These are phyloP conservation scores for Melastoma candidum DNA, from an alignment of 441 rosid species.

Conservation along the genomic window DNA sequence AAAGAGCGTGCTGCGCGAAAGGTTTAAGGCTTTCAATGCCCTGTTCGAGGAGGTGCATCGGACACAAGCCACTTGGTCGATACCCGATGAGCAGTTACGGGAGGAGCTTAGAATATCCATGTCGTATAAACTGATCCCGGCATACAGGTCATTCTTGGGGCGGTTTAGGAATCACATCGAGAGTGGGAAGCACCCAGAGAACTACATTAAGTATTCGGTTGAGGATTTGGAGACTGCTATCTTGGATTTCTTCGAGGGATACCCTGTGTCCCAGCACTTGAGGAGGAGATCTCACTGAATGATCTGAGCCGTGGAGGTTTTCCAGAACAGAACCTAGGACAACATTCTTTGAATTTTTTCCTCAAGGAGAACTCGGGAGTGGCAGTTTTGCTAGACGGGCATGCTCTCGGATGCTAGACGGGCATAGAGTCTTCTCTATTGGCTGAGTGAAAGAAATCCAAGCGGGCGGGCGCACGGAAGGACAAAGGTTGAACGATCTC, in stretches of 20 bases:
- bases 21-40: slow-evolving; percentile 56
- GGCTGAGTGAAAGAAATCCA: slow-evolving; percentile 4
- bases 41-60: slow-evolving; percentile 65
- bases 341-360: slow-evolving; percentile 19
- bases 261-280: slow-evolving; percentile 53
- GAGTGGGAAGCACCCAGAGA: slow-evolving; percentile 90
- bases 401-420: not conserved
- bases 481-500: slow-evolving; percentile 6
- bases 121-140: slow-evolving; percentile 56
- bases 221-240: slow-evolving; percentile 79
- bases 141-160: slow-evolving; percentile 70
- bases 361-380: slow-evolving; percentile 1
- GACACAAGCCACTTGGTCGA: slow-evolving; percentile 45
- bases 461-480: slow-evolving; percentile 6
- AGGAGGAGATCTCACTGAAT: slow-evolving; percentile 68
- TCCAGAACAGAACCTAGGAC: slow-evolving; percentile 17
- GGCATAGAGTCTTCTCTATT: slow-evolving; percentile 2
- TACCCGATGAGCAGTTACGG: slow-evolving; percentile 55
- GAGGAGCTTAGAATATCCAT: slow-evolving; percentile 62
- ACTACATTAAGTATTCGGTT: slow-evolving; percentile 71
- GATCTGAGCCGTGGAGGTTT: slow-evolving; percentile 18
- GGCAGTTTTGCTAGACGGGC: not conserved
- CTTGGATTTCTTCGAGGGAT: slow-evolving; percentile 91
- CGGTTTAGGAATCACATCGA: slow-evolving; percentile 84
- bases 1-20: slow-evolving; percentile 45